Base-by-base conservation (phyloP, 2,329 filamentous ascomycete genomes). In the Aureobasidium zeae region DNA sequence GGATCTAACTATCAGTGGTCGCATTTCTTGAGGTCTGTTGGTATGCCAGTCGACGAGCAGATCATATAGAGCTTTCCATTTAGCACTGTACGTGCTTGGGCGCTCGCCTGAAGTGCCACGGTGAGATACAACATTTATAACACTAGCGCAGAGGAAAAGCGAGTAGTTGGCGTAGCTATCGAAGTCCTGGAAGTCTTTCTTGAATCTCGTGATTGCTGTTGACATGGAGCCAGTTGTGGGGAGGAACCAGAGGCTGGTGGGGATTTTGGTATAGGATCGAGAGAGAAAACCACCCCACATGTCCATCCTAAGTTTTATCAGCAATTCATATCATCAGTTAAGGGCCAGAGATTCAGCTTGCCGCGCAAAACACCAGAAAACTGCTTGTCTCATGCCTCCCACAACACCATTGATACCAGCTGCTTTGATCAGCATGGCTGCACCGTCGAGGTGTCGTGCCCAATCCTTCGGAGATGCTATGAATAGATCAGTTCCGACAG, bases 81-180 rank as follows among this genome's bases (percentile, higher is more conserved):
- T 52, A 2, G 54, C 50, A 4, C 52, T 47, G 29, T 59, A 61
- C 4, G 58, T 51, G 2, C 21, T 20, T 4, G 19, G 25, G 2
- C 33, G 19, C 11, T 45, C 43, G 4, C 6, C 22, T 1, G 26
- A 3, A 15, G 20, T 28, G 10, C 21, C 39, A 2, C 30, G 39
- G 13, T 34, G 31, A 2, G 43, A 45, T 7, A 52, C 48, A 0
- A 51, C 53, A 22, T 58, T 55, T 22, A 57, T 51, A 2, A 68
- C 67, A 45, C 65, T 67, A 3, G 73, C 69, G 38, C 67, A 71
- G 1, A 79, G 63, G 49, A 73, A 79, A 2, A 79, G 73, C 6
- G 74, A 66, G 49, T 73, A 74, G 51, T 78, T 78, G 22, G 75
- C 75, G 48, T 76, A 69, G 65, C 72, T 74, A 50, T 79, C 75